Conservation (phyloP, 2,329 filamentous ascomycete genomes). For the Neurospora crassa region DNA sequence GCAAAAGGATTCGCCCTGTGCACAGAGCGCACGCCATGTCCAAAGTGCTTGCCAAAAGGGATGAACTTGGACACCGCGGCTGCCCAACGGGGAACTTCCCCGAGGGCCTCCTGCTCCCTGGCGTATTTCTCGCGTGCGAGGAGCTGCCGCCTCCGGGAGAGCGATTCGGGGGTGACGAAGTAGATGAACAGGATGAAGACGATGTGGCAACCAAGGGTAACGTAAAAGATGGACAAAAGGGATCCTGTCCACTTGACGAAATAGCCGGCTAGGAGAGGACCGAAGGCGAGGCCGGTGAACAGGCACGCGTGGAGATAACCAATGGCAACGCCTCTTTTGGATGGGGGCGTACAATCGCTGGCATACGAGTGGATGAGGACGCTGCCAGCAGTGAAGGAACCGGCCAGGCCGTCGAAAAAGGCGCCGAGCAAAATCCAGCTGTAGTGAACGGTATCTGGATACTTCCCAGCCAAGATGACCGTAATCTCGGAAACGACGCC, state of each 20-base stretch:
- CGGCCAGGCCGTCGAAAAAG: conserved; percentile 71
- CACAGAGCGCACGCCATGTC: conserved; percentile 16
- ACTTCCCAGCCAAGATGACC: conserved; percentile 68
- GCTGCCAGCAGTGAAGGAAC: conserved; percentile 78
- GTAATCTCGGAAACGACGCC: conserved; percentile 65
- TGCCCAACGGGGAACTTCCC: conserved; percentile 19
- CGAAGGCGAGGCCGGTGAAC: conserved; percentile 80
- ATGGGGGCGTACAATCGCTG: conserved; percentile 76
- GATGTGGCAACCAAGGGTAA: conserved; percentile 61
- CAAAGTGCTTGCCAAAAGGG: conserved; percentile 14
- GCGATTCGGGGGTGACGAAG: conserved; percentile 72
- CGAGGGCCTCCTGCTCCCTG: conserved; percentile 31
- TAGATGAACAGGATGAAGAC: conserved; percentile 64
- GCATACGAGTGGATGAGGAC: conserved; percentile 76
- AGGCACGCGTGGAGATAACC: conserved; percentile 85
- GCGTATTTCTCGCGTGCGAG: conserved; percentile 60
- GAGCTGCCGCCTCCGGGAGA: conserved; percentile 63
- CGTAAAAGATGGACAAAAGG: conserved; percentile 76
- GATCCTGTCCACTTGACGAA: conserved; percentile 68
- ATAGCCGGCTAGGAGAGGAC: conserved; percentile 72
- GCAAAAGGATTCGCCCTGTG: conserved; percentile 57
- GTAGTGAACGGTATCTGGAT: conserved; percentile 62
- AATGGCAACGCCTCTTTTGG: conserved; percentile 71
- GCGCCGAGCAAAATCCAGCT: conserved; percentile 70
- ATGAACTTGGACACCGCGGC: conserved; percentile 9